Base-by-base conservation (phyloP, 495 filamentous ascomycete genomes). In the Apiosordaria backusii region DNA sequence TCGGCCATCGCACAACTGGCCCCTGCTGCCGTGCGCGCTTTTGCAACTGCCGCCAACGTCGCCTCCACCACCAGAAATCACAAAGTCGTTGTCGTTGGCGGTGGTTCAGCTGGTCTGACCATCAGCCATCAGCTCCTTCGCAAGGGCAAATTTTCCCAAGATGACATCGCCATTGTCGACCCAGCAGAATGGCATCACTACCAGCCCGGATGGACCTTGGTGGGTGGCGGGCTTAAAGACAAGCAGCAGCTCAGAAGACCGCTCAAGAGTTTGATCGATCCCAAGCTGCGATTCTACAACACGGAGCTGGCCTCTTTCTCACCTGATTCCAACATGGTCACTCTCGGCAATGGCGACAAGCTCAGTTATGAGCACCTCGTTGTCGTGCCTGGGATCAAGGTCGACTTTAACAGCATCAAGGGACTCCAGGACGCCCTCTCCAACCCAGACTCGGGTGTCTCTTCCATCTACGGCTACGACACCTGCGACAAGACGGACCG, bases 131-230 rank as follows among this genome's bases (percentile, higher is more conserved):
- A 90, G 73, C 83, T 90, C 4, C 81, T 89, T 6, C 79, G 79
- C 25, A 79, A 79, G 4, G 80, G 83, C 52, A 80, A 82, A 57
- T 86, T 88, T 67, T 68, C 75, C 0, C 80, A 82, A 57, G 81
- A 88, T 54, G 88, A 90, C 65, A 86, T 90, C 65, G 88, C 87
- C n/a, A 73, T 90, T 50, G 74, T 90, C 57, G 88, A 90, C 72
- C 88, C 87, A 0, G 80, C 88, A 0, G 70, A 81, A 66, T 86
- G 81, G 76, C 88, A 90, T 76, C 83, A 89, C 79, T 90, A 89
- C 77, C 88, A 90, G 74, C 87, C 88, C 2, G 88, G 88, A 63
- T 90, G 88, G 88, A 89, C 88, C 13, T 80, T 90, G 3, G 87
- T 89, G 45, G 87, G 72, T 16, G 86, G 87, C 25, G 88, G 88